Base-by-base conservation (phyloP, 768 basidiomycete species). In the Mrakia hoshinonis region DNA sequence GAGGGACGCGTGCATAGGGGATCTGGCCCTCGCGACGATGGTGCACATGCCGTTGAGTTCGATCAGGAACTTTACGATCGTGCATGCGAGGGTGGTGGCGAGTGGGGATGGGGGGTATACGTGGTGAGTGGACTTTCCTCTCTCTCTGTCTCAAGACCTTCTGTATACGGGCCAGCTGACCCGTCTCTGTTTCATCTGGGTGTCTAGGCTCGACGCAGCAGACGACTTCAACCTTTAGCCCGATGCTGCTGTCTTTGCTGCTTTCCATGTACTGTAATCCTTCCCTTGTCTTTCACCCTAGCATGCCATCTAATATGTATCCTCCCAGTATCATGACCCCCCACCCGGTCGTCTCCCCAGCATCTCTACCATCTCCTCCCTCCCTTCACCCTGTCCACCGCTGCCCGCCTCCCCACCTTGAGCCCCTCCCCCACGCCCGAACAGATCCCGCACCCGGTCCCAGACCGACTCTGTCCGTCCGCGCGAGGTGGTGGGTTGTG, bases 351-450 rank as follows among this genome's bases (percentile, higher is more conserved):
- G 4, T 29, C 36, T 22, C 9, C 31, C 29, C 13, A 60, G 11
- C 55, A 60, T 60, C 55, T 60, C 55, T 18, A 64, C 34, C 24
- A 64, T 64, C 62, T 47, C 39, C 24, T 22, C 43, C 43, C 62
- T 39, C 24, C 20, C 24, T 4, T 5, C 13, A 10, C 63, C 24
- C 26, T 18, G 1, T 15, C 46, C n/a, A 10, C 12, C 39, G n/a
- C 3, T 18, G 20, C 26, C 26, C 24, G 24, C 63, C 47, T 39
- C 20, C 61, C 18, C 31, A 18, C 26, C 63, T 24, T 24, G 9
- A 13, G 24, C 15, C 6, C 39, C 24, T n/a, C 31, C 60, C 6
- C 60, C 22, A 36, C 15, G 20, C 36, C 26, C 31, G 9, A 62
- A 62, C 4, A 62, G 4, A 11, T 34, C n/a, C n/a, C 13, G 31